A percentile compares a stretch with the other conserved stretches of the same genome.
Conservation (phyloP, 306 rosid species). For the Quercus bicolor region DNA sequence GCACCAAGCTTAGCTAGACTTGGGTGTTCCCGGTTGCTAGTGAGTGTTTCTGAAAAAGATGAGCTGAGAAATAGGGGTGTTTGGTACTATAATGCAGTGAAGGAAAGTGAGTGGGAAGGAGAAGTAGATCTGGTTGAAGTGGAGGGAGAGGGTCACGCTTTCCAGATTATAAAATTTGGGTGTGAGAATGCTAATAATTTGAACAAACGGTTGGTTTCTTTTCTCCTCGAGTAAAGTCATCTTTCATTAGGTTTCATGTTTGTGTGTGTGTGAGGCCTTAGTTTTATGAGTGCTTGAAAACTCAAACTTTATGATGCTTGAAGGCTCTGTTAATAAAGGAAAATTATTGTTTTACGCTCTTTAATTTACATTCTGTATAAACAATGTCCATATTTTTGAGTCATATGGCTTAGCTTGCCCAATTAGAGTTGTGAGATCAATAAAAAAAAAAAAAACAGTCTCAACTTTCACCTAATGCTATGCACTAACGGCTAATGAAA, state of each 20-base stretch:
- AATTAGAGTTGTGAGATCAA: no score
- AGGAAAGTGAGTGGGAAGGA: conserved; percentile 48
- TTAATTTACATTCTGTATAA: no score
- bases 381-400: no score
- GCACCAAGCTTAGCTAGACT: conserved; percentile 35
- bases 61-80: conserved; percentile 42
- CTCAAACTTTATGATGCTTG: no score
- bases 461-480: no score
- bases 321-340: no score
- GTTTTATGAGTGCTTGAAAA: not conserved
- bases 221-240: conserved; percentile 21
- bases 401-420: no score
- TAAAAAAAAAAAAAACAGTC: no score
- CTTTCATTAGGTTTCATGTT: not conserved
- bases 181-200: conserved; percentile 30
- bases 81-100: conserved; percentile 35
- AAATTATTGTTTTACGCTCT: no score
- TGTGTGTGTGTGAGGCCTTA: not conserved
- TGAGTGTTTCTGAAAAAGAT: conserved; percentile 41
- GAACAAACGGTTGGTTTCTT: conserved; percentile 35
- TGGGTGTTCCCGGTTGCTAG: conserved; percentile 32
- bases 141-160: conserved; percentile 43
- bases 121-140: conserved; percentile 33
- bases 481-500: no score
- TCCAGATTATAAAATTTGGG: conserved; percentile 32